phyloP scores from a whole-genome alignment of 2,329 filamentous ascomycete genomes.

The Hypoxylon sp. region DNA sequence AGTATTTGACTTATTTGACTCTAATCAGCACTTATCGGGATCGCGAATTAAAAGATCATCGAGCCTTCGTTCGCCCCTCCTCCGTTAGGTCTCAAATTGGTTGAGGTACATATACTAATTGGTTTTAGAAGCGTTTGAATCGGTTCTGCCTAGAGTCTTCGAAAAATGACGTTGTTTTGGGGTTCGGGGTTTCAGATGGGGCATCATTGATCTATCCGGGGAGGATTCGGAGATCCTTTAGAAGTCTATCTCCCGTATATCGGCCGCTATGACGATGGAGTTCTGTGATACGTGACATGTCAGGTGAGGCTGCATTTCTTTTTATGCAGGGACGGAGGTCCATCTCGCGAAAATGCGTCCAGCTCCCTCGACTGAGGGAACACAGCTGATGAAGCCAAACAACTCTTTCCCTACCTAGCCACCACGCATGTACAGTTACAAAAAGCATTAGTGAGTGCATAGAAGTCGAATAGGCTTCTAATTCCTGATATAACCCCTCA shows the following conservation, averaged over 20 bases:
- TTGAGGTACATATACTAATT: constrained; percentile 10
- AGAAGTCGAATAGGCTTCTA: constrained; percentile 24
- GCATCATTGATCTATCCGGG: constrained; percentile 33
- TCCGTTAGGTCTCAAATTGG: constrained; percentile 4
- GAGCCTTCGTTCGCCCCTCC: constrained; percentile 10
- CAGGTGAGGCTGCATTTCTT: constrained; percentile 20
- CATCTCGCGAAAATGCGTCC: not conserved
- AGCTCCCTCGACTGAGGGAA: constrained; percentile 15
- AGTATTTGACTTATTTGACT: constrained; percentile 11
- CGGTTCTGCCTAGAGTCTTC: constrained; percentile 1
- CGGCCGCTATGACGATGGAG: constrained; percentile 9
- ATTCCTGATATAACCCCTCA: constrained; percentile 28
- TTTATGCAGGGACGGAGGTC: constrained; percentile 10
- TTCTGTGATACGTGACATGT: not conserved
- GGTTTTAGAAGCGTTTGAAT: not conserved
- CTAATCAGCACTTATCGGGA: constrained; percentile 5
- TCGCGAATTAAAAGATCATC: constrained; percentile 25
- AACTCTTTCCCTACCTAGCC: constrained; percentile 15
- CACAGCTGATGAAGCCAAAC: constrained; percentile 7
- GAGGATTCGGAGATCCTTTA: constrained; percentile 21
- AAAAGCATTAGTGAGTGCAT: constrained; percentile 6
- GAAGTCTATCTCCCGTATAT: constrained; percentile 28
- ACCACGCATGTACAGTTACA: constrained; percentile 20
- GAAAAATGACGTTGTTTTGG: constrained; percentile 24
- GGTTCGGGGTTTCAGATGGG: constrained; percentile 13